These are phyloP conservation scores for Pyrenophora teres DNA, from an alignment of 2,329 filamentous ascomycete species.

Conservation along the genomic window DNA sequence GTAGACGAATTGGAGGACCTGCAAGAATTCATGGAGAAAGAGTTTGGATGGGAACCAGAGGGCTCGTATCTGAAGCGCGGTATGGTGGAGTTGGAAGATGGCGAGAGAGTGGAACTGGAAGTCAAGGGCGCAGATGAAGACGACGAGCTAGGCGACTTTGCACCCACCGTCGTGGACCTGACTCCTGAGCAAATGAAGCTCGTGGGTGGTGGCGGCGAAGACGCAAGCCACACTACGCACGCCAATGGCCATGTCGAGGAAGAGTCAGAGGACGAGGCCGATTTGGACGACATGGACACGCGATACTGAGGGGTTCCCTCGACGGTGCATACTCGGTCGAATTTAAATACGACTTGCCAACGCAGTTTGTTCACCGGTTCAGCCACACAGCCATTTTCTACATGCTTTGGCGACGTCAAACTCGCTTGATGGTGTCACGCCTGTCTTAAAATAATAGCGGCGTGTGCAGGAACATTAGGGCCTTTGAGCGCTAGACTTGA, in stretches of 20 bases:
- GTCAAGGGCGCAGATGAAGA: constrained; percentile 61
- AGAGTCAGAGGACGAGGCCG: constrained; percentile 47
- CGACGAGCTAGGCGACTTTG: constrained; percentile 68
- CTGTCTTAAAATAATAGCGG: constrained; percentile 6
- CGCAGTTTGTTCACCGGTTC: constrained; percentile 5
- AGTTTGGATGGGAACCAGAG: constrained; percentile 64
- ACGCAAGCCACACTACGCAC: constrained; percentile 12
- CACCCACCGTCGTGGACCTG: constrained; percentile 63
- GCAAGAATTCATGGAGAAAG: constrained; percentile 58
- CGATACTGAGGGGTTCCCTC: constrained; percentile 36
- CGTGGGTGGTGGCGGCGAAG: constrained; percentile 38
- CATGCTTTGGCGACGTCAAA: constrained; percentile 1
- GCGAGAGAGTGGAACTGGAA: constrained; percentile 65
- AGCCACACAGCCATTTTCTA: background rate
- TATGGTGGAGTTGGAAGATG: constrained; percentile 65
- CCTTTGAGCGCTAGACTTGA: too few relatives aligned
- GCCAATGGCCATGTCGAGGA: constrained; percentile 32
- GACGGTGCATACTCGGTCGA: constrained; percentile 29
- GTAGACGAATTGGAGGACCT: constrained; percentile 60
- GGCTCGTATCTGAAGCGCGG: constrained; percentile 61
- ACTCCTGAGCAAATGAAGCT: constrained; percentile 50
- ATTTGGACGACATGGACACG: constrained; percentile 48
- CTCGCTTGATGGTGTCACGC: constrained; percentile 3
- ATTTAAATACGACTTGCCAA: constrained; percentile 11
- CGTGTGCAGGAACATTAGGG: constrained; percentile 1